Base-by-base conservation (phyloP, 495 filamentous ascomycete species). In the Penicillium silybi region DNA sequence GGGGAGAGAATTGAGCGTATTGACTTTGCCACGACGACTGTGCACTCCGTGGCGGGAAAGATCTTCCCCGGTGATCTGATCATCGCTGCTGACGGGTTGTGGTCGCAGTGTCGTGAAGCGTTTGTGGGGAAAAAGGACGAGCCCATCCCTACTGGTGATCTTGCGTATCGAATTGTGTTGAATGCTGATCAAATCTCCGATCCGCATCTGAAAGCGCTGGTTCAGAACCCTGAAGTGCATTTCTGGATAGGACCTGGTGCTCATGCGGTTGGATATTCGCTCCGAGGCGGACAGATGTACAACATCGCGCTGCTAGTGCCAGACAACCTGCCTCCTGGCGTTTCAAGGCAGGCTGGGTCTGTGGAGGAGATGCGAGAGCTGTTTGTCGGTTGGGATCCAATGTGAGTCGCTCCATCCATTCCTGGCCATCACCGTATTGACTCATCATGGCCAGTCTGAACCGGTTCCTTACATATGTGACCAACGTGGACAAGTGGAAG, bases 231-330 rank as follows among this genome's bases (percentile, higher is more conserved):
- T 1, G 72, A 76, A 20, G 83, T 87, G 16, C 74, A 87, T 54
- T 85, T 87, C 60, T 90, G 88, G 88, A 62, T 87, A 44, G 86
- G 87, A 0, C 84, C 85, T 0, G 72, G 75, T 13, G 71, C 78
- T 8, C 84, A 88, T 64, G 83, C 74, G 4, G 85, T 88, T 1
- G 81, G 77, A 13, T 89, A 88, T 57, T 84, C 83, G 2, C 51
- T 89, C 3, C 71, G 79, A 6, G 79, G 77, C 2, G 84, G 85
- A 0, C 59, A 76, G 22, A 70, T 85, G 65, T 83, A 82, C 52
- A 89, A 89, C 54, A 78, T 89, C 49, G 86, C 88, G 0, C 64
- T 89, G 2, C 57, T 89, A 11, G 81, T 84, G 17, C 87, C 87
- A 1, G 87, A 90, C 58, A 80, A 85, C 56, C 68, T 89, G 44